phyloP scores from a whole-genome alignment of 2,329 filamentous ascomycete species.

The Septoria linicola region DNA sequence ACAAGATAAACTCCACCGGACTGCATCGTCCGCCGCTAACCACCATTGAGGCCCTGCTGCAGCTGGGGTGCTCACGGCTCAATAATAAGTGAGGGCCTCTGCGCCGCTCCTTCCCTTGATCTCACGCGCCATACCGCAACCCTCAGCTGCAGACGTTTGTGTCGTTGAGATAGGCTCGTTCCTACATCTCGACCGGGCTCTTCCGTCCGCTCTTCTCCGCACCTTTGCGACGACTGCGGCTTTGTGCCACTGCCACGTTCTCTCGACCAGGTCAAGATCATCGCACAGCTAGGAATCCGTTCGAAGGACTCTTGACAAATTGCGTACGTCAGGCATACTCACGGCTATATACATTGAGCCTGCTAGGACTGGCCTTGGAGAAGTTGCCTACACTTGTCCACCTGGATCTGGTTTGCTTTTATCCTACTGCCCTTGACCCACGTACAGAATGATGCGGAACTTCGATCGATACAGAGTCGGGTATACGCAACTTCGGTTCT shows the following conservation, averaged over 20 bases:
- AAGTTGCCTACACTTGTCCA: not conserved
- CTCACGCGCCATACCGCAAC: not conserved
- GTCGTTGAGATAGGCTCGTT: constrained; percentile 17
- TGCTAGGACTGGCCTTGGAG: too few relatives aligned
- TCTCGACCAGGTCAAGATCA: constrained; percentile 15
- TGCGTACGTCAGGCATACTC: constrained; percentile 2
- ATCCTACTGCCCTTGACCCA: not conserved
- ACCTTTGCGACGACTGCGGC: constrained; percentile 5
- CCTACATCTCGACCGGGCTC: constrained; percentile 1
- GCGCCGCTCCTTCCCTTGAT: constrained; percentile 9
- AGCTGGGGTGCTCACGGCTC: constrained; percentile 4
- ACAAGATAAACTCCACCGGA: constrained; percentile 14
- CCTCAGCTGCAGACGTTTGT: constrained; percentile 6
- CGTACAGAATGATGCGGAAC: constrained; percentile 5
- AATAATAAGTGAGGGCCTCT: constrained; percentile 9
- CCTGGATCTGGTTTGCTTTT: not conserved
- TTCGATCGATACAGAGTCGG: constrained; percentile 11
- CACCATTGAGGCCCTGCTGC: constrained; percentile 13
- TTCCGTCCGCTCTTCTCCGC: constrained; percentile 20
- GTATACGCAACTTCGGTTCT: not conserved
- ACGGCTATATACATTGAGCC: not conserved
- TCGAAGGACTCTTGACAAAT: constrained; percentile 11
- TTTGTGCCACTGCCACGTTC: constrained; percentile 3
- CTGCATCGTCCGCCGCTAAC: constrained; percentile 13
- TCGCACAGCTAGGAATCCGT: constrained; percentile 5